Conservation (phyloP, 768 basidiomycete genomes). For the Pleurotus cornucopiae region DNA sequence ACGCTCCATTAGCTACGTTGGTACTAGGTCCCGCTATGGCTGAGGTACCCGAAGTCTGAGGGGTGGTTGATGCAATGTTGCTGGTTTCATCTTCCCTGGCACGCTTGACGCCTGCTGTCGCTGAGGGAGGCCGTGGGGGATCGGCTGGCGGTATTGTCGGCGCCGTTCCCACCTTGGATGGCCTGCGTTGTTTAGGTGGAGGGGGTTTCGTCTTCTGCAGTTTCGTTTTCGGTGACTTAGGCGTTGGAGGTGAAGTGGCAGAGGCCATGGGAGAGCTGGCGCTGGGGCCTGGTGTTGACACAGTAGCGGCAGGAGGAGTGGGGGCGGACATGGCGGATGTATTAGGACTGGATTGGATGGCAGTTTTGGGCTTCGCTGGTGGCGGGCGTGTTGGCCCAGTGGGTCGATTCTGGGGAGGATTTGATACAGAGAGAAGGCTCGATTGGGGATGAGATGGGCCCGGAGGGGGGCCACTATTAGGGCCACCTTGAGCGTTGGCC, state of each 20-base stretch:
- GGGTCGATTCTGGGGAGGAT: slow-evolving; percentile 13
- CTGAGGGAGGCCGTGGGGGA: slow-evolving; percentile 16
- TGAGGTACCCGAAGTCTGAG: slow-evolving; percentile 18
- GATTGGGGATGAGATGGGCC: slow-evolving; percentile 15
- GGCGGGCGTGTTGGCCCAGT: slow-evolving; percentile 16
- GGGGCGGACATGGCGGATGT: slow-evolving; percentile 35
- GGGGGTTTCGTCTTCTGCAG: slow-evolving; percentile 40
- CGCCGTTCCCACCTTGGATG: slow-evolving; percentile 21
- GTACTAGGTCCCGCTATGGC: slow-evolving; percentile 21
- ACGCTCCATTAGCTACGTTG: slow-evolving; percentile 42
- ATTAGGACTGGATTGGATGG: slow-evolving; percentile 12
- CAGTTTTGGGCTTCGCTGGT: slow-evolving; percentile 24
- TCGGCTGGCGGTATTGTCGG: slow-evolving; percentile 20
- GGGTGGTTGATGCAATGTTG: slow-evolving; percentile 15
- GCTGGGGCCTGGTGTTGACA: slow-evolving; percentile 38
- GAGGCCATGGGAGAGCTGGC: slow-evolving; percentile 51
- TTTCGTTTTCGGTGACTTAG: slow-evolving; percentile 70
- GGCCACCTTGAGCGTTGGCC: not conserved
- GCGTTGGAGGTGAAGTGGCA: slow-evolving; percentile 57
- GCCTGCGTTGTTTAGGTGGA: slow-evolving; percentile 24
- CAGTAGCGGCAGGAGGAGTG: slow-evolving; percentile 39
- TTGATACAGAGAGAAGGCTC: slow-evolving; percentile 9
- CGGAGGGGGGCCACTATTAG: not conserved
- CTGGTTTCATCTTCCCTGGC: slow-evolving; percentile 47
- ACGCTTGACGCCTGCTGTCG: slow-evolving; percentile 31